phyloP scores from a whole-genome alignment of 192 early-diverging fungal species.

The Umbelopsis sp. region DNA sequence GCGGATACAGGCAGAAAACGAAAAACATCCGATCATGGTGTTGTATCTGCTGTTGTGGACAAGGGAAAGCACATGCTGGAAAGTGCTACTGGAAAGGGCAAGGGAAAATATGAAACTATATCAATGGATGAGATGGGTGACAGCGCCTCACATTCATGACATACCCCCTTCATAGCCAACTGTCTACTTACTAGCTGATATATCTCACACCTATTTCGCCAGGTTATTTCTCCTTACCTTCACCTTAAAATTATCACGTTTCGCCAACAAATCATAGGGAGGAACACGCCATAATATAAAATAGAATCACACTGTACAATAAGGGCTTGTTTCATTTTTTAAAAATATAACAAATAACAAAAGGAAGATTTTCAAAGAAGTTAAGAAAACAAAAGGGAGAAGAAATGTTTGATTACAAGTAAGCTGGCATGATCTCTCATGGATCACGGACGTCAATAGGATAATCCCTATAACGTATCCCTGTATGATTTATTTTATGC shows the following conservation, averaged over 20 bases:
- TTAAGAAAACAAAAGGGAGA: too few relatives aligned
- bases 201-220: not conserved
- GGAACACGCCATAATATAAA: too few relatives aligned
- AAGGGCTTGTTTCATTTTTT: too few relatives aligned
- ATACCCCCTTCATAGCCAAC: not conserved
- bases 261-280: too few relatives aligned
- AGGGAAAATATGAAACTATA: constrained; percentile 17
- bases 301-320: too few relatives aligned
- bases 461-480: too few relatives aligned
- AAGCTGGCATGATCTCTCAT: too few relatives aligned
- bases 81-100: not conserved
- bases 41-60: not conserved
- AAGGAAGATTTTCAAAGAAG: too few relatives aligned
- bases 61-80: constrained; percentile 10
- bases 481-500: too few relatives aligned
- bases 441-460: too few relatives aligned
- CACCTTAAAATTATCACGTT: not conserved
- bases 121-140: constrained; percentile 9
- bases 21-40: constrained; percentile 17
- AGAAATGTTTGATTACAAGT: too few relatives aligned
- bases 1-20: not conserved
- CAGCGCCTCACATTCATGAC: constrained; percentile 1
- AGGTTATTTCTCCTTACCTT: not conserved
- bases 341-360: too few relatives aligned
- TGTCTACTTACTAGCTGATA: not conserved